Evolutionary conservation across 78 protist species (phyloP), one percentile per base, ranked within the genome.

Genomic region (Dictyostelium capitatum): DNA sequence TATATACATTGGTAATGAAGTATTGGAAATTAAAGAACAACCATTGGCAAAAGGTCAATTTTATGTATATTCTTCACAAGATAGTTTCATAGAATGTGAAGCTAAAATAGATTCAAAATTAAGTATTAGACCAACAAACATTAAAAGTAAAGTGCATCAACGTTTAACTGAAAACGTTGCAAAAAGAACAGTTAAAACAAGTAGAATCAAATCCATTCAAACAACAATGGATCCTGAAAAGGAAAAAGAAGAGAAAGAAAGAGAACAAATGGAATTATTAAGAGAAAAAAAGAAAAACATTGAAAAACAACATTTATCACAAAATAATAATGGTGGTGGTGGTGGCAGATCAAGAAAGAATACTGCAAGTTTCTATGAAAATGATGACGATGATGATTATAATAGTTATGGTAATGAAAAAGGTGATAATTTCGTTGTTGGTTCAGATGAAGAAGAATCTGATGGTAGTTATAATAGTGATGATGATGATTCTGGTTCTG

Each of bases 1-100:
- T 70, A 32, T 91, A n/a, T 79, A 72, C n/a, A 91, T 91, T 69
- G 95, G 95, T 23, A 91, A 74, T 79, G 95, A 91, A 15, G 78
- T 53, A 19, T 73, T 83, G 64, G 95, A 91, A 62, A 32, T 91
- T 10, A 79, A 80, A 46, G 80, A 70, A 28, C 89, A 91, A 17
- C 90, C 75, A 25, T 23, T 90, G 10, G 56, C 46, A 23, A 57
- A 75, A 12, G 95, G 82, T 14, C 89, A 80, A 19, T 69, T 82
- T 77, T 91, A 70, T 46, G 64, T 91, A 23, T 91, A 91, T n/a
- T 65, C 73, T 0, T 15, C 51, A n/a, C 95, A 91, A 32, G 91
- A 91, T 1, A 46, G 78, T 12, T 91, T 81, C 41, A 70, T 91
- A 50, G 91, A 91, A 32, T 91, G 95, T 53, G 92, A 91, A 25